Evolutionary conservation across 2,329 filamentous ascomycete species (phyloP).

Genomic region (Hortaea werneckii): DNA sequence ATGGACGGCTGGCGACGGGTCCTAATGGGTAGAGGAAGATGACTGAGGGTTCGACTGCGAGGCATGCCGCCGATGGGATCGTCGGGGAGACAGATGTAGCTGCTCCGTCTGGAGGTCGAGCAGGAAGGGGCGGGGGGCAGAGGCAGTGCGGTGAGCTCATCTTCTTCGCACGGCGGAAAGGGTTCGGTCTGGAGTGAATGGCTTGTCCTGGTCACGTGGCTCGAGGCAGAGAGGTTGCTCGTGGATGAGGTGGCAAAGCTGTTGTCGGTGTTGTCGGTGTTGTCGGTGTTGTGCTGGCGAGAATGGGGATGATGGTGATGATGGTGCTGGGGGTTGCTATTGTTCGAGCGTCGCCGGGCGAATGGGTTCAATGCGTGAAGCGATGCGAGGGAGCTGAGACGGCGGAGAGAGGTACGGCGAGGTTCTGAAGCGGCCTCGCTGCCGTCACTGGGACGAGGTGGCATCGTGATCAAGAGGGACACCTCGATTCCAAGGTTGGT

Average conservation of each 20-base stretch:
- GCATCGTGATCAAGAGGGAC: too few species aligned
- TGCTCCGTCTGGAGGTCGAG: slow-evolving; percentile 14
- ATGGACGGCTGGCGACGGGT: slow-evolving; percentile 13
- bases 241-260: slow-evolving; percentile 17
- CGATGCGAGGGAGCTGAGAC: slow-evolving; percentile 25
- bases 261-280: slow-evolving; percentile 5
- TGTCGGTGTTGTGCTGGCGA: too few species aligned
- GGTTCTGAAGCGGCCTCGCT: neutral
- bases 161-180: slow-evolving; percentile 2
- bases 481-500: too few species aligned
- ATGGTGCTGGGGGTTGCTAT: slow-evolving; percentile 7
- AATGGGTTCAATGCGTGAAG: slow-evolving; percentile 26
- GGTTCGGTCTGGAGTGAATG: slow-evolving; percentile 2
- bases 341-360: slow-evolving; percentile 22
- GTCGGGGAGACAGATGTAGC: slow-evolving; percentile 24
- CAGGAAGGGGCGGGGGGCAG: slow-evolving; percentile 5
- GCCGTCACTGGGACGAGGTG: too few species aligned
- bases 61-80: slow-evolving; percentile 25
- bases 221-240: slow-evolving; percentile 9
- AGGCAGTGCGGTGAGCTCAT: slow-evolving; percentile 4
- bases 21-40: slow-evolving; percentile 22
- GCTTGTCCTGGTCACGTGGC: slow-evolving; percentile 1
- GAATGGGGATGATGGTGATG: slow-evolving; percentile 2
- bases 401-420: slow-evolving; percentile 17
- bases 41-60: slow-evolving; percentile 27